Evolutionary conservation across 176 grass and related monocot genomes (phyloP).

Genomic region (Triticum aestivum): DNA sequence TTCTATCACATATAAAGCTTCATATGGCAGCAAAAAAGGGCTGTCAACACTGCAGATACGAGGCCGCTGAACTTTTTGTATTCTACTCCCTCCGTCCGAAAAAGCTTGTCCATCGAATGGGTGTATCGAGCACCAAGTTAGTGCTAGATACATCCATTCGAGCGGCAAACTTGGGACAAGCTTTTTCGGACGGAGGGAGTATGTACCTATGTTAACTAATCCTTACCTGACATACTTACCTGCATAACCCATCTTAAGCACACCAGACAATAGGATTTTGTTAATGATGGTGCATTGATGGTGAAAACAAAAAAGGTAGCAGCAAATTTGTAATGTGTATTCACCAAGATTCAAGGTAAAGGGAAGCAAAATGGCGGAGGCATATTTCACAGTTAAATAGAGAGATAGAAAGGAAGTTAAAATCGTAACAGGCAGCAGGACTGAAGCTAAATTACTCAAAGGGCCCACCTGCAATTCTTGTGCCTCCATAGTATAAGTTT

Average conservation of each 20-base stretch:
- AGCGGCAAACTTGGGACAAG: too few species aligned
- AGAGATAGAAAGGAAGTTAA: background rate
- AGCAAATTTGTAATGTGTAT: background rate
- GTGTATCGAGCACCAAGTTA: too few species aligned
- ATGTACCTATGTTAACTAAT: background rate
- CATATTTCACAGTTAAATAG: background rate
- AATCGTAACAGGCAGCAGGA: background rate
- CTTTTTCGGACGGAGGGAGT: too few species aligned
- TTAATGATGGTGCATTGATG: background rate
- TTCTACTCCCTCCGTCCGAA: too few species aligned
- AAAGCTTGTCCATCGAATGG: too few species aligned
- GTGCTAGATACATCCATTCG: too few species aligned
- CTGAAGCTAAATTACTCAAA: constrained; percentile 7
- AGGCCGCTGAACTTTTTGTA: too few species aligned
- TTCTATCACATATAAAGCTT: background rate
- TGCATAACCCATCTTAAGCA: background rate
- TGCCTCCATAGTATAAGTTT: constrained; percentile 92
- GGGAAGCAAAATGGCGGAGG: constrained; percentile 1
- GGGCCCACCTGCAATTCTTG: constrained; percentile 67
- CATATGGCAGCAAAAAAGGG: background rate
- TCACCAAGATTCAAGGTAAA: constrained; percentile 25
- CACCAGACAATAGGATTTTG: background rate
- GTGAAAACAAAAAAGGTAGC: background rate
- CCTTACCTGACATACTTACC: background rate
- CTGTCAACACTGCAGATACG: too few species aligned